Evolutionary conservation across 129 eudicot genomes (phyloP).

Genomic region (Daucus carota): DH1_v3.0 NC_030383.2:62659001-62659500

Average conservation of each 20-base stretch:
- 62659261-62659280: conserved; percentile 67
- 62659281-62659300: conserved; percentile 58
- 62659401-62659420: too few relatives aligned
- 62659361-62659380: neutral
- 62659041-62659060: conserved; percentile 27
- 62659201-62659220: conserved; percentile 79
- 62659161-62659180: conserved; percentile 40
- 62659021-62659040: conserved; percentile 15
- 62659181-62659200: conserved; percentile 55
- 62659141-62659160: conserved; percentile 69
- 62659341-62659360: neutral
- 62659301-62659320: neutral
- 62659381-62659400: too few relatives aligned
- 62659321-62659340: neutral
- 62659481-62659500: conserved; percentile 31
- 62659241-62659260: conserved; percentile 65
- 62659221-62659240: conserved; percentile 78
- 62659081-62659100: conserved; percentile 51
- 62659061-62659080: conserved; percentile 55
- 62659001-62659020: neutral
- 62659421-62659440: neutral
- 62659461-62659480: conserved; percentile 26
- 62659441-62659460: conserved; percentile 43
- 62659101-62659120: conserved; percentile 44
- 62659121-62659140: conserved; percentile 68